Evolutionary conservation across 75 land plant species (phyloP), one percentile per base, ranked within the genome.

Genomic region (Sequoia sempervirens): DNA sequence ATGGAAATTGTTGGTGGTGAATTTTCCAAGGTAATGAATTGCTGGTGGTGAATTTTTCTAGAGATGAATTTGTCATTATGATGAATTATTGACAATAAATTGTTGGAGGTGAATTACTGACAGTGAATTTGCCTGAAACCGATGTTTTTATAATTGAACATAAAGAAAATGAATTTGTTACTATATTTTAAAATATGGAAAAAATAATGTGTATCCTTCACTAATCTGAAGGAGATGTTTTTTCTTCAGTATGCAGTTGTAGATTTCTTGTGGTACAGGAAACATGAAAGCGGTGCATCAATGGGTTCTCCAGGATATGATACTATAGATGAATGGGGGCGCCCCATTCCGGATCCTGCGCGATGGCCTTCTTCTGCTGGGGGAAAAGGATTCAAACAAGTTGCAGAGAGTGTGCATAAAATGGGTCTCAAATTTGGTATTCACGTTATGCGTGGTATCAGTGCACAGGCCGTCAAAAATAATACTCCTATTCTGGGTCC

Each of bases 391-490:
- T 96, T 97, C 82, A 86, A 83, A 14, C 85, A 88, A 47, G 90
- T 96, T 18, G 97, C 99, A 36, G 79, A 91, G 47, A 89, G 88
- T 79, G 96, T 97, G 28, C 99, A 97, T 87, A 76, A 82, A 46
- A 91, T 96, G 96, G 99, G 98, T 52, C 89, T 97, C 80, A 97
- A 97, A 82, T 97, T 97, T 91, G 95, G 99, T 32, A 92, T 97
- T 75, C 99, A 97, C 87, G 93, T 97, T 34, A 97, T 97, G 99
- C 89, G 94, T 81, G 99, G 99, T 68, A 96, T 95, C 80, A 96
- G 94, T 81, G 85, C 85, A 2, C 95, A 93, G 80, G 99, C 99
- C 28, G 87, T 94, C 8, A 83, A 90, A 82, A 89, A 87, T 47
- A 93, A 90, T 88, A 94, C 93, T 5, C 94, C 90, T 12, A 92